Percentiles rank a stretch among this genome's conserved stretches.
Conservation (phyloP, 257 asterid genomes). For the Solanum dulcamara region DNA sequence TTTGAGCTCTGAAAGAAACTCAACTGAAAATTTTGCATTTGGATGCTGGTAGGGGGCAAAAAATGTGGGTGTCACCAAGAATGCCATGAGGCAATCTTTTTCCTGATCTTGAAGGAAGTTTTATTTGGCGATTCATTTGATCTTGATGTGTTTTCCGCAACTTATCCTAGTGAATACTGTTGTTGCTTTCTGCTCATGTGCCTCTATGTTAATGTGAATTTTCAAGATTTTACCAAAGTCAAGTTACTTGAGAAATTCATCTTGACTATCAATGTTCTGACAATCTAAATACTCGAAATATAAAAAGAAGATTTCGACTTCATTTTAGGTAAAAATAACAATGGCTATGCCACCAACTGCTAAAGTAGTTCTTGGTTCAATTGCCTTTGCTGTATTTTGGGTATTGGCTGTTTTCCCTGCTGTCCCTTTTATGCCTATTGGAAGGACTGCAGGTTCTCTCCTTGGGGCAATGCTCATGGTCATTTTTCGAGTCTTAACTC, state of each 20-base stretch:
- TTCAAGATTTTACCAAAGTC: background rate
- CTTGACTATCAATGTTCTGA: background rate
- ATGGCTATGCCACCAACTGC: constrained; percentile 67
- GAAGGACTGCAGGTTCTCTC: constrained; percentile 94
- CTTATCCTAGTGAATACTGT: background rate
- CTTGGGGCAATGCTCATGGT: constrained; percentile 94
- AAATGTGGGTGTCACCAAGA: background rate
- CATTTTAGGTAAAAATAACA: background rate
- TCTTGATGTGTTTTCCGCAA: no score
- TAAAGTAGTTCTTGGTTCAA: constrained; percentile 71
- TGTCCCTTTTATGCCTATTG: constrained; percentile 82
- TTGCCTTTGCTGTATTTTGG: constrained; percentile 78
- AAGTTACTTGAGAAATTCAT: background rate
- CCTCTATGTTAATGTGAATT: background rate
- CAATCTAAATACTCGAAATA: background rate
- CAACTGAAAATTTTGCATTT: background rate
- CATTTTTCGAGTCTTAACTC: constrained; percentile 58
- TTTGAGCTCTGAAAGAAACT: background rate
- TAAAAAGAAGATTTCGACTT: background rate
- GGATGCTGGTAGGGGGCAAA: background rate
- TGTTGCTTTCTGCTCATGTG: background rate
- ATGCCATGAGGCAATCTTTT: background rate
- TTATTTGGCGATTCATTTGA: background rate
- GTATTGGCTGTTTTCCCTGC: constrained; percentile 85
- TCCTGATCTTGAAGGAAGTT: background rate